Evolutionary conservation across 805 yeast species (phyloP).

Genomic region (Candida patagonica): DNA sequence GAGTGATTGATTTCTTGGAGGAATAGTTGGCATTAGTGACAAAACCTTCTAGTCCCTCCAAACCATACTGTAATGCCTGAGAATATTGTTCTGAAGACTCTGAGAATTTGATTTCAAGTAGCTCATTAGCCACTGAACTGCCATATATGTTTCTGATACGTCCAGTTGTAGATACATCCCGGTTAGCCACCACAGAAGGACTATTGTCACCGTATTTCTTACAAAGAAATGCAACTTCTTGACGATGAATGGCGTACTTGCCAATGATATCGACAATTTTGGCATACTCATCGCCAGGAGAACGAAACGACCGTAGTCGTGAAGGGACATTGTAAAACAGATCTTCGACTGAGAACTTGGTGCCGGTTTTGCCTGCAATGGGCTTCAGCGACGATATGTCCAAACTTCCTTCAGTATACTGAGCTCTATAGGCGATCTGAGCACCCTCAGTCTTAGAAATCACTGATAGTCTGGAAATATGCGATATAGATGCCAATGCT

Average conservation of each 20-base stretch:
- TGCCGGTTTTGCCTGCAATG: constrained; percentile 80
- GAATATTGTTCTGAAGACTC: constrained; percentile 15
- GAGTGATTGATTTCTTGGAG: constrained; percentile 54
- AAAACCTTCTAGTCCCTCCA: constrained; percentile 41
- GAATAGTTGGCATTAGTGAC: constrained; percentile 64
- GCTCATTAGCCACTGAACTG: constrained; percentile 51
- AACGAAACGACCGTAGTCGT: constrained; percentile 54
- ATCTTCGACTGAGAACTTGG: constrained; percentile 78
- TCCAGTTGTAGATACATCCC: constrained; percentile 44
- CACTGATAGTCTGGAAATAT: constrained; percentile 73
- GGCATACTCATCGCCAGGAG: constrained; percentile 64
- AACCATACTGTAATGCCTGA: constrained; percentile 36
- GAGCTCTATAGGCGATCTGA: constrained; percentile 61
- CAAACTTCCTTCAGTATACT: constrained; percentile 58
- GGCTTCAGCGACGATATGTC: constrained; percentile 46
- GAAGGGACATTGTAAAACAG: constrained; percentile 83
- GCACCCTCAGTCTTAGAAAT: constrained; percentile 57
- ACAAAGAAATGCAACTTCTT: constrained; percentile 63
- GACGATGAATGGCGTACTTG: constrained; percentile 69
- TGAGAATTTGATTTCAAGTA: constrained; percentile 38
- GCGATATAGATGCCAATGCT: constrained; percentile 90
- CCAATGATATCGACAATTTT: constrained; percentile 77
- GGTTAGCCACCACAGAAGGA: constrained; percentile 52
- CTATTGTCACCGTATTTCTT: constrained; percentile 72
- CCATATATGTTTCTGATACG: constrained; percentile 72